Base-by-base conservation (phyloP, 352 stramenopile species). In the Blastocystis hominis region DNA sequence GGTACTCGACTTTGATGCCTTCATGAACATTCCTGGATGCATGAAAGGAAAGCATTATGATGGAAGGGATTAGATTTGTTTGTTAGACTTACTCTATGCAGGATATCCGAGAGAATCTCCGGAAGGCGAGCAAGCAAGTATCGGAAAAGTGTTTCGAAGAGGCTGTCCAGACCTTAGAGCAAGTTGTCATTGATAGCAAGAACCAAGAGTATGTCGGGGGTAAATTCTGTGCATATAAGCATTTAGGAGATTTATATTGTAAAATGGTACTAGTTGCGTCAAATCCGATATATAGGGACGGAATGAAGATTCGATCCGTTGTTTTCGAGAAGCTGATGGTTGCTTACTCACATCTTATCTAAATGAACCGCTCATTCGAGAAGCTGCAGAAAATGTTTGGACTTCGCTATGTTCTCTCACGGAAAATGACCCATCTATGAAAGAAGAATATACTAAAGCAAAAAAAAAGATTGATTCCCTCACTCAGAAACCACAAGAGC, bases 11-110 rank as follows among this genome's bases (percentile, higher is more conserved):
- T 97, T 97, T 90, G 94, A 97, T 44, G 94, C 93, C 72, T 97
- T 97, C 89, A 91, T 97, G 24, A 91, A 95, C 78, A 91, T 97
- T 17, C 91, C 92, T 0, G 93, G 93, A 53, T 97, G 94, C 88
- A 91, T 93, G 24, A 91, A 90, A n/a, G 92, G 92, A 36, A 91
- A 92, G 53, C 94, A 97, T 79, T 90, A 92, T 72, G 93, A 96
- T 50, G 90, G 89, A 55, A 90, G 89, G 55, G 61, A 84, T 84
- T 9, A 66, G 3, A 4, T 3, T 40, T 80, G 70, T 64, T 80
- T 80, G 70, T 80, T 80, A 64, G n/a, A 64, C 30, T 66, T 80
- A 9, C 36, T 40, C 20, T 30, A 80, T 80, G 70, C 70, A 80
- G 30, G 50, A 69, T 20, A 68, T 84, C 20, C 47, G 72, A 7